Base-by-base conservation (phyloP, 305 asterid species). In the Fraxinus baroniana region DNA sequence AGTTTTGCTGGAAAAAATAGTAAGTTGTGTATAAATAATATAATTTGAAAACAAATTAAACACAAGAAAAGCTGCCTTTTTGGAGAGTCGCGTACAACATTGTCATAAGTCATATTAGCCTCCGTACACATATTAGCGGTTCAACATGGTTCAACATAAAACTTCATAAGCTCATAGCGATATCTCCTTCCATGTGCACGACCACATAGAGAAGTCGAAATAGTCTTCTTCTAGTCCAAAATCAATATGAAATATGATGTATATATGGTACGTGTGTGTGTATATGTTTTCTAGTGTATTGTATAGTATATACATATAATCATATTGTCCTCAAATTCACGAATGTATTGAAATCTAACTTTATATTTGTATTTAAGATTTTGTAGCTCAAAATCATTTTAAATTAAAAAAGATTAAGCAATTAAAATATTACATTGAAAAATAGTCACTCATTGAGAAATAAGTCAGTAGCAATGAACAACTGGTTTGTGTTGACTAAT, bases 401-500 rank as follows among this genome's bases (percentile, higher is more conserved):
- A 55, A 55, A n/a, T 18, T 4, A 15, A 55, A 24, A 55, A 46
- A 68, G 7, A 36, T 6, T 36, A 80, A 60, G 49, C 49, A 41
- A 41, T 41, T 41, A 9, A 41, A 9, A 41, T 41, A 41, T 41
- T 2, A 41, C 15, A 41, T 41, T 9, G 46, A 41, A 41, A 41
- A 41, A 41, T 41, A 41, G 13, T 41, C 15, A 2, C 49, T 41
- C 15, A 41, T 41, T 41, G 49, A 41, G 49, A 41, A 41, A 41
- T 9, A 41, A 41, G 13, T 39, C 15, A 41, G 15, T 41, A 10
- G 52, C 52, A 41, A 2, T 12, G 52, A 10, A 41, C 36, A 36
- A 10, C 77, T 83, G 62, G 81, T 37, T 52, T 76, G 79, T 76
- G 74, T 18, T 78, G 81, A 68, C 84, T 52, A 85, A 75, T 74